Base-by-base conservation (phyloP, 176 grass and related monocot species). In the Zoysia japonica region DNA sequence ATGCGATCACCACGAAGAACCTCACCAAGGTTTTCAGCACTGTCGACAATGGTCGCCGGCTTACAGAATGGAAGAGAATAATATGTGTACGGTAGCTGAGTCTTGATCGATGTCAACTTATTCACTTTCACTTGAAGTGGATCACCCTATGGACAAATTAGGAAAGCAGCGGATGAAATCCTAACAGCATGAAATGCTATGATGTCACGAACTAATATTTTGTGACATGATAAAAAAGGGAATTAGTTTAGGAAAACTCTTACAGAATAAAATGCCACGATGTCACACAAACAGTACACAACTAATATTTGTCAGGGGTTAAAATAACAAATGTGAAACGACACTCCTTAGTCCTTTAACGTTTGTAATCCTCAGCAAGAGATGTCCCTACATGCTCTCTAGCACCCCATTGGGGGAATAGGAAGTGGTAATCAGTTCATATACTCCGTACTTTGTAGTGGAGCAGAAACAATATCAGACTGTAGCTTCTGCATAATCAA, bases 51-150 rank as follows among this genome's bases (percentile, higher is more conserved):
- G 0, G 47, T 72, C 12, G 38, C 9, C 39, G 83, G 83, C 67
- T 72, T 79, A 36, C 83, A 85, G 83, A 85, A 85, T 14, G 83
- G 59, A 47, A 85, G 83, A 51, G 83, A 79, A 48, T 79, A 85
- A 65, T 85, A 85, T 9, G 83, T 78, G 68, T 85, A 85, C 56
- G 83, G 83, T 9, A 85, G 83, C 4, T 79, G 83, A 11, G 83
- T 85, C 47, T 85, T 85, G 43, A 67, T 85, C n/a, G 83, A 78
- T 55, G 83, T 55, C 20, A 85, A 39, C 83, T 85, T 85, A 42
- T 85, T 90, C 48, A 90, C 88, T 72, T 90, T 90, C 80, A 90
- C 88, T 52, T 51, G 68, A 36, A 90, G 84, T 14, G 2, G 42
- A 72, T 87, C 80, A 3, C 61, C 81, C 88, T 90, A 80, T 12